A percentile compares a stretch with the other conserved stretches of the same genome.
phyloP scores from a whole-genome alignment of 768 basidiomycete genomes.

The Suillus occidentalis region DNA sequence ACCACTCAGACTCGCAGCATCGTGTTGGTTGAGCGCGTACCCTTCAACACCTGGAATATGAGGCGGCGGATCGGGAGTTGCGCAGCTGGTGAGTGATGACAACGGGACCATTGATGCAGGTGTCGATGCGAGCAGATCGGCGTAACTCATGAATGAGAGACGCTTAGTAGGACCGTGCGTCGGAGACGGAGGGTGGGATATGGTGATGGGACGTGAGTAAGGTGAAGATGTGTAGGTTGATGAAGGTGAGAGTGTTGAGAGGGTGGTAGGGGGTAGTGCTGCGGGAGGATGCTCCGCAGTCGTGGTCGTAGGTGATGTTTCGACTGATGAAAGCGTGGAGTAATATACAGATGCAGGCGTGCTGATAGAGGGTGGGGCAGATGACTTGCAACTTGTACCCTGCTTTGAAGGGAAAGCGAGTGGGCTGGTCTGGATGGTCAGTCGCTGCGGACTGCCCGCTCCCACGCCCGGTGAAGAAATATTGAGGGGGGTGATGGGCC shows the following conservation, averaged over 20 bases:
- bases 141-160: slow-evolving; percentile 87
- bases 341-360: slow-evolving; percentile 54
- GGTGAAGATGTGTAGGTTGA: slow-evolving; percentile 30
- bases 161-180: slow-evolving; percentile 56
- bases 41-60: slow-evolving; percentile 68
- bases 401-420: slow-evolving; percentile 9
- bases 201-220: slow-evolving; percentile 20
- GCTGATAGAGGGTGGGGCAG: slow-evolving; percentile 31
- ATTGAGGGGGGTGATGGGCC: slow-evolving; percentile 17
- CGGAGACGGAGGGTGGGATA: slow-evolving; percentile 46
- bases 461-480: slow-evolving; percentile 27
- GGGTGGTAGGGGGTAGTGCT: slow-evolving; percentile 20
- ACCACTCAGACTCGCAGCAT: slow-evolving; percentile 25
- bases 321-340: slow-evolving; percentile 38
- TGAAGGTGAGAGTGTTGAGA: slow-evolving; percentile 21
- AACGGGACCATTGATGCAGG: slow-evolving; percentile 73
- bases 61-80: slow-evolving; percentile 62
- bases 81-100: slow-evolving; percentile 67
- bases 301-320: slow-evolving; percentile 40
- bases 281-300: slow-evolving; percentile 30
- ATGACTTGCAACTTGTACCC: slow-evolving; percentile 16
- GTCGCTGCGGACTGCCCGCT: slow-evolving; percentile 23
- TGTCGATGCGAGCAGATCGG: slow-evolving; percentile 77
- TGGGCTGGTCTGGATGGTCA: slow-evolving; percentile 28
- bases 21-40: slow-evolving; percentile 31